phyloP scores from a whole-genome alignment of 495 filamentous ascomycete genomes.

The Penicillium simplicissimum region DNA sequence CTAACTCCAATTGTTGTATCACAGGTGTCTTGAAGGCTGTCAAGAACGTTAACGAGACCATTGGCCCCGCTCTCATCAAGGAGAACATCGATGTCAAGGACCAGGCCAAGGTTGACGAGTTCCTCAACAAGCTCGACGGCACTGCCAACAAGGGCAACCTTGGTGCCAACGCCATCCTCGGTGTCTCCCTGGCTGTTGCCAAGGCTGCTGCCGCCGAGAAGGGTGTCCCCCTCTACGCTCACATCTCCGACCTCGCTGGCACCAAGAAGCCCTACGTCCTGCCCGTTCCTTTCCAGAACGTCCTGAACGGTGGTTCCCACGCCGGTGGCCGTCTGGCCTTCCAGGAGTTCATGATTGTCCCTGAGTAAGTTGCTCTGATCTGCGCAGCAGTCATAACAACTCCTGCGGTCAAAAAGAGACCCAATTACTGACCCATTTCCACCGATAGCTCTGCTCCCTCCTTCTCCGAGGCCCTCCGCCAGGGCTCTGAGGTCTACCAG shows the following conservation, averaged over 20 bases:
- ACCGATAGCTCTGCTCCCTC: constrained; percentile 62
- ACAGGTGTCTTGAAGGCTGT: constrained; percentile 88
- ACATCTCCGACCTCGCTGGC: constrained; percentile 96
- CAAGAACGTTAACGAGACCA: constrained; percentile 89
- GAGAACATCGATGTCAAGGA: constrained; percentile 95
- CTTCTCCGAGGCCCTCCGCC: constrained; percentile 94
- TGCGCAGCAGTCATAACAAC: background rate
- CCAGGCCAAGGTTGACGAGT: constrained; percentile 88
- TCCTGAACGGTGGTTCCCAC: constrained; percentile 98
- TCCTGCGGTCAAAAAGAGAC: background rate
- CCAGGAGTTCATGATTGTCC: constrained; percentile 99
- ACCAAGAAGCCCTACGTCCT: constrained; percentile 99
- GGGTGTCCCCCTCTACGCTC: constrained; percentile 93
- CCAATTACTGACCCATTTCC: background rate
- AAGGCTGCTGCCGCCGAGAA: constrained; percentile 99
- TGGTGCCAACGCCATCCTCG: constrained; percentile 98
- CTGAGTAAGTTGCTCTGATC: constrained; percentile 58
- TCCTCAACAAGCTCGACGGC: constrained; percentile 94
- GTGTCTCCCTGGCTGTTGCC: constrained; percentile 92
- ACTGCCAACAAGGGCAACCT: constrained; percentile 97
- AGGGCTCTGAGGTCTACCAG: constrained; percentile 96
- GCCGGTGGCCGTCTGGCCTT: constrained; percentile 98
- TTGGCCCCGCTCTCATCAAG: constrained; percentile 90
- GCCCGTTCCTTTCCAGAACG: constrained; percentile 99
- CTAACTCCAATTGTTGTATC: constrained; percentile 15